Percentiles rank a stretch among this genome's conserved stretches.
Evolutionary conservation across 2,329 filamentous ascomycete genomes (phyloP).

Genomic region (Alternaria sp.): DNA sequence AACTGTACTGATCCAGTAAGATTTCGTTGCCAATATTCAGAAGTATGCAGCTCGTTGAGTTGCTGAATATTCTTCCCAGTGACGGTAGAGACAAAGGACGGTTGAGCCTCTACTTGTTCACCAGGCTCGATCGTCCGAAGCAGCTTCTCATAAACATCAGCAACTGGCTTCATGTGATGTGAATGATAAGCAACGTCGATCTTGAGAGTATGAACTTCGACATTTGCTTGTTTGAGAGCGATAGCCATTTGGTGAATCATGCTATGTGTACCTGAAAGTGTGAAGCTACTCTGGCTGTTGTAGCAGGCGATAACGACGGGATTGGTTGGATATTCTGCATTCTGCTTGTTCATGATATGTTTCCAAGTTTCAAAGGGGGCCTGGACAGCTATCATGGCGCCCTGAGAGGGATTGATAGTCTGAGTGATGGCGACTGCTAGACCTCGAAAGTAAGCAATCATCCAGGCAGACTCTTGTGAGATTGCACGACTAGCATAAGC

Average conservation of each 20-base stretch:
- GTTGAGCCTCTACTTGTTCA: not conserved
- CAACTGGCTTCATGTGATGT: constrained; percentile 49
- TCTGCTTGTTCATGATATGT: constrained; percentile 15
- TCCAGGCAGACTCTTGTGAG: constrained; percentile 21
- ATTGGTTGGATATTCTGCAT: not conserved
- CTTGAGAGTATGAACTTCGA: constrained; percentile 51
- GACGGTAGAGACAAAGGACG: constrained; percentile 18
- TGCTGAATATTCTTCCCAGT: constrained; percentile 12
- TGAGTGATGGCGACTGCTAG: constrained; percentile 33
- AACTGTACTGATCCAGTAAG: constrained; percentile 24
- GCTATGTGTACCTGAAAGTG: constrained; percentile 26
- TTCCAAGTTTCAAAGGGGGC: constrained; percentile 14
- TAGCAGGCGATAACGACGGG: constrained; percentile 29
- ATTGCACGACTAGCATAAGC: constrained; percentile 34
- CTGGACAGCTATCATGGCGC: constrained; percentile 38
- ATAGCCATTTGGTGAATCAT: constrained; percentile 46
- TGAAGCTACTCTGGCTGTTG: constrained; percentile 48
- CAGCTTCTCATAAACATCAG: constrained; percentile 22
- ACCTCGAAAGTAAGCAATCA: constrained; percentile 26
- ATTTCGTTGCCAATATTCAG: constrained; percentile 28
- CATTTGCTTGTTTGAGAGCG: constrained; percentile 45
- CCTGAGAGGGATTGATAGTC: constrained; percentile 47
- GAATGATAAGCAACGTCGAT: constrained; percentile 58
- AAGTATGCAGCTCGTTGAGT: constrained; percentile 1
- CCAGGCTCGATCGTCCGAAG: constrained; percentile 9